Percentiles rank a stretch among this genome's conserved stretches.
Conservation (phyloP, 2,329 filamentous ascomycete genomes). For the Trichophyton mentagrophytes region DNA sequence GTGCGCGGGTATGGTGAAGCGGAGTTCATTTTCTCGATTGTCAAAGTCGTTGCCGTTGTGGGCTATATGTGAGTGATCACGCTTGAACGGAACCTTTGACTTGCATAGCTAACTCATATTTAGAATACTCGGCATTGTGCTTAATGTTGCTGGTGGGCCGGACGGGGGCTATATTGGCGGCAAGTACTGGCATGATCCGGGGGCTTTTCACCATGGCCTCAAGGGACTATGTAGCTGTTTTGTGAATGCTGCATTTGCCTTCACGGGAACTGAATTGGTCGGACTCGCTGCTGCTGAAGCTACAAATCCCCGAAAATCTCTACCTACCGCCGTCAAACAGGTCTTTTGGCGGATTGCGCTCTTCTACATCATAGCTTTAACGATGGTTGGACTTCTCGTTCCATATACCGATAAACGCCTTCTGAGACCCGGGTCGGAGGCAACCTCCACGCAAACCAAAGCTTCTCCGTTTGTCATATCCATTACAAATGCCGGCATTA, state of each 20-base stretch:
- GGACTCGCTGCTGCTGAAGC: conserved; percentile 46
- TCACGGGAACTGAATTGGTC: conserved; percentile 36
- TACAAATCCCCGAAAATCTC: conserved; percentile 39
- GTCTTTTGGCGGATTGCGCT: conserved; percentile 44
- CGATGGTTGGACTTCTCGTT: conserved; percentile 48
- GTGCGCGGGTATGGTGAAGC: conserved; percentile 38
- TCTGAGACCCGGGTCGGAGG: conserved; percentile 43
- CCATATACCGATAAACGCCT: conserved; percentile 52
- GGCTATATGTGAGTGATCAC: conserved; percentile 42
- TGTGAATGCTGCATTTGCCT: conserved; percentile 27
- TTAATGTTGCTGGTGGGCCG: conserved; percentile 53
- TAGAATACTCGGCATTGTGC: conserved; percentile 51
- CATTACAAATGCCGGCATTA: conserved; percentile 53
- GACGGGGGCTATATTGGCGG: conserved; percentile 51
- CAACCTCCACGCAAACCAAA: conserved; percentile 42
- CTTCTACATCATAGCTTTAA: conserved; percentile 45
- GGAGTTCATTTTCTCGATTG: conserved; percentile 40
- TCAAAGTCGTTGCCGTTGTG: conserved; percentile 40
- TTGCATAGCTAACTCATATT: conserved; percentile 23
- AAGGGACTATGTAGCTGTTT: conserved; percentile 51
- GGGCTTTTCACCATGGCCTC: conserved; percentile 46
- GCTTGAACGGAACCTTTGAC: not conserved
- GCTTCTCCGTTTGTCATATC: conserved; percentile 67
- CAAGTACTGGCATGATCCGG: conserved; percentile 52
- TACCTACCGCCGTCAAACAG: conserved; percentile 42